A percentile compares a stretch with the other conserved stretches of the same genome.
These are phyloP conservation scores for Venturia oleaginea DNA, from an alignment of 2,329 filamentous ascomycete genomes.

Conservation along the genomic window DNA sequence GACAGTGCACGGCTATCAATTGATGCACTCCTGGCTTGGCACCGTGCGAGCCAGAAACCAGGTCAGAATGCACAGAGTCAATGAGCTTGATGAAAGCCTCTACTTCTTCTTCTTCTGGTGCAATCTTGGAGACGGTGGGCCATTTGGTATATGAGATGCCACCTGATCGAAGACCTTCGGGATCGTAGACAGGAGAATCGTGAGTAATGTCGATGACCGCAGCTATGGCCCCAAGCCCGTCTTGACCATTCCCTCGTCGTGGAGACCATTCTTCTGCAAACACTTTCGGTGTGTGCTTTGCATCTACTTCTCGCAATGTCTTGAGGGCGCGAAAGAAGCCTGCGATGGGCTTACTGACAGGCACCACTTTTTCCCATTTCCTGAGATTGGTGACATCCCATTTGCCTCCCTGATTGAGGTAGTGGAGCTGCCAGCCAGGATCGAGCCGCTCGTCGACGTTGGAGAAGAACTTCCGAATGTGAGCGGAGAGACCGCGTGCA, in stretches of 20 bases:
- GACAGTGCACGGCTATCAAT: conserved; percentile 78
- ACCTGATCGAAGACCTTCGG: conserved; percentile 38
- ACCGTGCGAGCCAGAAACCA: conserved; percentile 18
- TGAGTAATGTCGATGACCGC: conserved; percentile 87
- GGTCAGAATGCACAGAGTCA: conserved; percentile 32
- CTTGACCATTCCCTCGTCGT: not conserved
- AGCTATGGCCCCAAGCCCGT: conserved; percentile 44
- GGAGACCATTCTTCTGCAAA: conserved; percentile 62
- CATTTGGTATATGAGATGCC: conserved; percentile 61
- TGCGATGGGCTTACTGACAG: conserved; percentile 70
- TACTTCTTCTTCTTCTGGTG: conserved; percentile 57
- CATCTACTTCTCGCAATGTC: conserved; percentile 82
- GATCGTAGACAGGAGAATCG: conserved; percentile 83
- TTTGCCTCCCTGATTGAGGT: conserved; percentile 81
- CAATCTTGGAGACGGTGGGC: conserved; percentile 84
- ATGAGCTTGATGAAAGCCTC: conserved; percentile 50
- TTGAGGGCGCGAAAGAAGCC: conserved; percentile 83
- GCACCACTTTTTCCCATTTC: conserved; percentile 76
- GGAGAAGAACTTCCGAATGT: conserved; percentile 74
- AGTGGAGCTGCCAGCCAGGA: conserved; percentile 83
- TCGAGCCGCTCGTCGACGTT: conserved; percentile 70
- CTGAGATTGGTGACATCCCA: conserved; percentile 96
- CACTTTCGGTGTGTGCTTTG: conserved; percentile 63
- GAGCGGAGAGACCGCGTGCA: conserved; percentile 66
- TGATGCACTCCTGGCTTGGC: conserved; percentile 34